Conservation (phyloP, 2,329 filamentous ascomycete species). For the Bipolaris victoriae region DNA sequence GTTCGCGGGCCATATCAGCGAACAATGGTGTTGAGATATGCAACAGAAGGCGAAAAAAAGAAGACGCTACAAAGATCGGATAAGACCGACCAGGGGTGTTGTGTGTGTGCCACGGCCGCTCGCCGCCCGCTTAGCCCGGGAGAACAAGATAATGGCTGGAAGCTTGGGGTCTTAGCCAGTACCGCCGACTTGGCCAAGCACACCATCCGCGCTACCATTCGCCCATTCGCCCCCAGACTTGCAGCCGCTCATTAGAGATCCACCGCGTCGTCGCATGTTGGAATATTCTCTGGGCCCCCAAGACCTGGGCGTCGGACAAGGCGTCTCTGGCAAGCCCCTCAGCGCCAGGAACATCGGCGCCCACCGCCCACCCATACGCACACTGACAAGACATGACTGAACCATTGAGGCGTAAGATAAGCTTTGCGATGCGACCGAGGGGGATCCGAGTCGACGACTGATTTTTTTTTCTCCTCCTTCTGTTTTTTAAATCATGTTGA, state of each 20-base stretch:
- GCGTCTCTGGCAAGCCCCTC: no score
- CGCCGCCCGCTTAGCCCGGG: neutral
- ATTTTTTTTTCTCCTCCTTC: no score
- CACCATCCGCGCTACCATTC: slow-evolving; percentile 2
- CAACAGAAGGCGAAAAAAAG: neutral
- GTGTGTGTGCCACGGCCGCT: neutral
- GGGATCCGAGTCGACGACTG: neutral
- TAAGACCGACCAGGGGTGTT: neutral
- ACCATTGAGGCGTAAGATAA: neutral
- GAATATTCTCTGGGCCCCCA: slow-evolving; percentile 4
- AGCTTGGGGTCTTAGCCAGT: slow-evolving; percentile 17
- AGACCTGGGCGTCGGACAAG: slow-evolving; percentile 7
- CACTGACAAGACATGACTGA: neutral
- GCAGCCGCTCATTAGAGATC: neutral
- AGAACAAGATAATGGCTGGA: slow-evolving; percentile 13
- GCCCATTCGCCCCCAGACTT: slow-evolving; percentile 4
- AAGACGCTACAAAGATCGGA: neutral
- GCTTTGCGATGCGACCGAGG: slow-evolving; percentile 4
- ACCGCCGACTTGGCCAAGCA: slow-evolving; percentile 3
- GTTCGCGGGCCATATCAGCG: neutral
- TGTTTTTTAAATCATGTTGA: no score
- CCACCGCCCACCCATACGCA: neutral
- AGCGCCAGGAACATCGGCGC: neutral
- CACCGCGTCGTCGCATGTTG: slow-evolving; percentile 1
- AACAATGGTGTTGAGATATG: neutral